These are phyloP conservation scores for Tolypocladium album DNA, from an alignment of 2,329 filamentous ascomycete genomes.

Conservation along the genomic window DNA sequence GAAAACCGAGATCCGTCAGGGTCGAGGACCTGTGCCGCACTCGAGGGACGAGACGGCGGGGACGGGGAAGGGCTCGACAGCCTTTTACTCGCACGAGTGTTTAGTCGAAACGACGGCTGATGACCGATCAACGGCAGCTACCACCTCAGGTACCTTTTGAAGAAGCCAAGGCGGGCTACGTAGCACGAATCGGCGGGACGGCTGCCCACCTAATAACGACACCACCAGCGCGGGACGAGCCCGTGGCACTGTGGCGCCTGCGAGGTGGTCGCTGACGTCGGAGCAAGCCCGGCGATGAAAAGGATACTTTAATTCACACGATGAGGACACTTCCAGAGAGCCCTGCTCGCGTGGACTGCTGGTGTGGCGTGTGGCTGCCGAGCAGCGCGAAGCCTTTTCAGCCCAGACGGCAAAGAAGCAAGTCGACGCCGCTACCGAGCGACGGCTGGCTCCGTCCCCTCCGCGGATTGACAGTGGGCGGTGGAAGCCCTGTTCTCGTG, in stretches of 20 bases:
- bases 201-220: background rate
- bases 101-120: background rate
- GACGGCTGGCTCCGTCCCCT: background rate
- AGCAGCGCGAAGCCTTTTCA: background rate
- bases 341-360: background rate
- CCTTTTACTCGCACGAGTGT: background rate
- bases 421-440: background rate
- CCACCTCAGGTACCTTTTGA: no score
- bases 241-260: background rate
- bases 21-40: background rate
- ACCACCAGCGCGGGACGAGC: background rate
- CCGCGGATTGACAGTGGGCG: background rate
- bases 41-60: background rate
- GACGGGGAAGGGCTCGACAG: background rate
- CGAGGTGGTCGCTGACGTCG: background rate
- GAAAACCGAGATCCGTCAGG: background rate
- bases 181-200: no score
- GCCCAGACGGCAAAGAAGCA: background rate
- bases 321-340: no score
- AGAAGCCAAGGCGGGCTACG: no score
- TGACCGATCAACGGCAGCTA: background rate
- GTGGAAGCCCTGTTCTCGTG: background rate
- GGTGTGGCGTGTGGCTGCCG: background rate
- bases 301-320: background rate
- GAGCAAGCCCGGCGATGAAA: background rate